Conservation (phyloP, 495 filamentous ascomycete species). For the Tricharina praecox region DNA sequence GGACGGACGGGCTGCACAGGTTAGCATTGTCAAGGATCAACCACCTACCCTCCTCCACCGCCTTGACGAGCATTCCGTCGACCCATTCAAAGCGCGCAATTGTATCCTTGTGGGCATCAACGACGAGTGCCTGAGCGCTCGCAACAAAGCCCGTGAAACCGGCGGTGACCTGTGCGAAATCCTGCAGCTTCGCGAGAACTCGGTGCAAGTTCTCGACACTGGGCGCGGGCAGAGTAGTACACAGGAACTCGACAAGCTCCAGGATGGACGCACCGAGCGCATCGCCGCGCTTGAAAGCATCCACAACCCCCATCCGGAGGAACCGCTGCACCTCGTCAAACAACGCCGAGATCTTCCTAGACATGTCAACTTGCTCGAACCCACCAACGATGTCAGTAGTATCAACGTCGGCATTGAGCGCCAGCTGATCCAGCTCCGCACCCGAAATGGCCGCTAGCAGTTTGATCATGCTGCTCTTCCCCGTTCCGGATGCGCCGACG, state of each 20-base stretch:
- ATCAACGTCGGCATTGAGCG: slow-evolving; percentile 83
- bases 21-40: slow-evolving; percentile 94
- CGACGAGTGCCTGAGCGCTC: neutral
- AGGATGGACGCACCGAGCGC: slow-evolving; percentile 27
- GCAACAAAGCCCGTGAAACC: neutral
- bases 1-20: slow-evolving; percentile 80
- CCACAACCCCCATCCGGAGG: slow-evolving; percentile 38
- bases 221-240: neutral
- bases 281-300: slow-evolving; percentile 2
- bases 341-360: slow-evolving; percentile 44
- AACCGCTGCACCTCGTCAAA: slow-evolving; percentile 38
- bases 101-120: slow-evolving; percentile 21
- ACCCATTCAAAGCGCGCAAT: slow-evolving; percentile 86
- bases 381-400: slow-evolving; percentile 93
- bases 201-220: neutral
- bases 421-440: slow-evolving; percentile 53
- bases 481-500: slow-evolving; percentile 67
- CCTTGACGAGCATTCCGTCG: slow-evolving; percentile 76
- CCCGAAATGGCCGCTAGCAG: slow-evolving; percentile 65
- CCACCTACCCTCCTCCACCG: slow-evolving; percentile 76
- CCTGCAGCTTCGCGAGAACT: neutral
- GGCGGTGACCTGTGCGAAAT: neutral
- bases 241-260: slow-evolving; percentile 10
- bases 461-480: slow-evolving; percentile 63
- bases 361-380: slow-evolving; percentile 81